Base-by-base conservation (phyloP, 768 basidiomycete genomes). In the Exidia glandulosa region DNA sequence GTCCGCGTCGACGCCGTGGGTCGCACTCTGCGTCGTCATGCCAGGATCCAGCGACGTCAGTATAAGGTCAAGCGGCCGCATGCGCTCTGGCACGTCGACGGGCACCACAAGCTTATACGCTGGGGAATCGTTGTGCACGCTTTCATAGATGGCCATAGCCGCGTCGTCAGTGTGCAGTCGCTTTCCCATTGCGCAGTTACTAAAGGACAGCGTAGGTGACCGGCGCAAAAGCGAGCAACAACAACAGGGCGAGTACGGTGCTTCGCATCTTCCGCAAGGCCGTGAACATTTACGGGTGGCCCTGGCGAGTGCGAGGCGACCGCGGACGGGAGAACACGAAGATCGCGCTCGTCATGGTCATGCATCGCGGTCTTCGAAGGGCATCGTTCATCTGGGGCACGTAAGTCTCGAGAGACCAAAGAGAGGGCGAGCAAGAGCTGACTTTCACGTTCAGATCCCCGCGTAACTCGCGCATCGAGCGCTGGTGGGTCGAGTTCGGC, bases 221-320 rank as follows among this genome's bases (percentile, higher is more conserved):
- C 14, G 68, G 60, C 0, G 19, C 69, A n/a, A 4, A 27, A 33
- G 69, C 69, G 0, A 70, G 61, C 30, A 61, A 31, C 4, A 60
- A 74, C 57, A 74, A 74, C 52, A 23, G 32, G 3, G 64, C 70
- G 12, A 9, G 10, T n/a, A 69, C 67, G 1, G 66, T 66, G 1
- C 48, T 63, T 2, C 14, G 48, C 1, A 16, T 66, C 7, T 66
- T 67, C 54, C 57, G 56, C 3, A 34, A 37, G 9, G 66, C 50
- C 19, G 52, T 61, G n/a, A 27, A 60, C 30, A 33, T 5, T 5
- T 62, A 57, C 37, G 66, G 66, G 6, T 23, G 36, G 3, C 66
- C 66, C 5, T 65, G 62, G 1, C 59, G 64, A 3, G 34, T 67
- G 1, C 57, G 63, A 16, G 66, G 66, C 6, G 66, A 67, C 41